Evolutionary conservation across 257 asterid species (phyloP).

Genomic region (Ballota nigra): DNA sequence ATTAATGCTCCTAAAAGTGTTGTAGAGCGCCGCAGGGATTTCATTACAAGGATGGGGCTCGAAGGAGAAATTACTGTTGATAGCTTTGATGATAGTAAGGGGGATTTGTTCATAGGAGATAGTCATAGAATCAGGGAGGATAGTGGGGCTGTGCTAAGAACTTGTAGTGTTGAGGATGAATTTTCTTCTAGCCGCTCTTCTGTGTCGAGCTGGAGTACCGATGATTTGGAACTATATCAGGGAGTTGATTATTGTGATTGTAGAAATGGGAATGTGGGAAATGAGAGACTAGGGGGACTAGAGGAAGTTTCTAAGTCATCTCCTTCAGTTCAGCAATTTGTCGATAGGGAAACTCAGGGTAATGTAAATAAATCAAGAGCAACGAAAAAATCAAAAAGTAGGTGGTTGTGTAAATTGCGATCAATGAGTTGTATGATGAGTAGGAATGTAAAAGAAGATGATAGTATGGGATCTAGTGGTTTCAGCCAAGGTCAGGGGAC

Average conservation of each 20-base stretch:
- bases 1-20: slow-evolving; percentile 71
- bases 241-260: slow-evolving; percentile 29
- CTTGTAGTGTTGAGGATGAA: slow-evolving; percentile 46
- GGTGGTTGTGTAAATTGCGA: slow-evolving; percentile 59
- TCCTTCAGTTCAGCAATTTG: slow-evolving; percentile 21
- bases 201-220: slow-evolving; percentile 45
- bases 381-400: slow-evolving; percentile 31
- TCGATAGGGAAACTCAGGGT: slow-evolving; percentile 33
- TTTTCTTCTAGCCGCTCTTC: slow-evolving; percentile 54
- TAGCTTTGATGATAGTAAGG: slow-evolving; percentile 15
- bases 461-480: slow-evolving; percentile 20
- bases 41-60: slow-evolving; percentile 54
- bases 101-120: slow-evolving; percentile 28
- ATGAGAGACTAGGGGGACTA: slow-evolving; percentile 25
- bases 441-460: slow-evolving; percentile 25
- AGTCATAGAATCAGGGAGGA: slow-evolving; percentile 45
- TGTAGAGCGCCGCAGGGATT: slow-evolving; percentile 65
- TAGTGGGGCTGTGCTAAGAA: slow-evolving; percentile 60
- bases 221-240: slow-evolving; percentile 34
- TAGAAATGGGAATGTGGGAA: slow-evolving; percentile 26
- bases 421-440: slow-evolving; percentile 53
- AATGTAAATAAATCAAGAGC: slow-evolving; percentile 21
- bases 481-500: slow-evolving; percentile 27
- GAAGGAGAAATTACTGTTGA: slow-evolving; percentile 29
- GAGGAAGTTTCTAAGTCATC: slow-evolving; percentile 26